Percentiles rank a stretch among this genome's conserved stretches.
These are phyloP conservation scores for Chaetoceros muelleri DNA, from an alignment of 108 stramenopile species.

Conservation along the genomic window DNA sequence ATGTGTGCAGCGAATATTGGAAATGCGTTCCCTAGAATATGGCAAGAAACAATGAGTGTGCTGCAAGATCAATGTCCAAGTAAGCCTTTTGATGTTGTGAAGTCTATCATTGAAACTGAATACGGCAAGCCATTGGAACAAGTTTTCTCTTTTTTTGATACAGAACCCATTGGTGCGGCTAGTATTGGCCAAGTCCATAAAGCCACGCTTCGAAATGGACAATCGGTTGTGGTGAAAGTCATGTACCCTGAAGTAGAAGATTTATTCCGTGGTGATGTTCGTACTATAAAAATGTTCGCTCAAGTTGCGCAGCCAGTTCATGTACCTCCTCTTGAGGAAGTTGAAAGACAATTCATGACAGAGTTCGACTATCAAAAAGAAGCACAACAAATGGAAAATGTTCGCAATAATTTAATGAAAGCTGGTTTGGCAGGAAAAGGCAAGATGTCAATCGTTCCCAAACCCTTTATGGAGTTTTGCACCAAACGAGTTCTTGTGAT, in stretches of 20 bases:
- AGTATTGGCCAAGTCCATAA: conserved; percentile 83
- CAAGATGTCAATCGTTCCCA: conserved; percentile 44
- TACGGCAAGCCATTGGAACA: conserved; percentile 29
- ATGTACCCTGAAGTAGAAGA: conserved; percentile 72
- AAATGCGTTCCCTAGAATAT: conserved; percentile 70
- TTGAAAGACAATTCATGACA: conserved; percentile 86
- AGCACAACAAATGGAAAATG: conserved; percentile 43
- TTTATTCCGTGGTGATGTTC: conserved; percentile 69
- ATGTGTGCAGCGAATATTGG: conserved; percentile 78
- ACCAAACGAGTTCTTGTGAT: conserved; percentile 75
- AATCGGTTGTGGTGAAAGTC: conserved; percentile 67
- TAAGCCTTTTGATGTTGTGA: conserved; percentile 45
- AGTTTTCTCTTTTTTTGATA: conserved; percentile 56
- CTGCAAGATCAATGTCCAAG: conserved; percentile 72
- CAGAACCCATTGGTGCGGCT: conserved; percentile 72
- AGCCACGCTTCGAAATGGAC: conserved; percentile 55
- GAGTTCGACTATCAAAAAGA: conserved; percentile 91
- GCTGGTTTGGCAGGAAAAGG: conserved; percentile 42
- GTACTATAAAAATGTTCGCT: conserved; percentile 69
- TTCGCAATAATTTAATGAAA: conserved; percentile 48
- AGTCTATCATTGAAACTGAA: conserved; percentile 48
- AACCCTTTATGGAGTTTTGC: conserved; percentile 48
- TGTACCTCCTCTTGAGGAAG: conserved; percentile 75
- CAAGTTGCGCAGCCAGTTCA: conserved; percentile 82
- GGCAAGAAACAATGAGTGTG: conserved; percentile 77